Percentiles rank a stretch among this genome's conserved stretches.
These are phyloP conservation scores for Monoraphidium neglectum DNA, from an alignment of 139 green algal genomes.

Conservation along the genomic window DNA sequence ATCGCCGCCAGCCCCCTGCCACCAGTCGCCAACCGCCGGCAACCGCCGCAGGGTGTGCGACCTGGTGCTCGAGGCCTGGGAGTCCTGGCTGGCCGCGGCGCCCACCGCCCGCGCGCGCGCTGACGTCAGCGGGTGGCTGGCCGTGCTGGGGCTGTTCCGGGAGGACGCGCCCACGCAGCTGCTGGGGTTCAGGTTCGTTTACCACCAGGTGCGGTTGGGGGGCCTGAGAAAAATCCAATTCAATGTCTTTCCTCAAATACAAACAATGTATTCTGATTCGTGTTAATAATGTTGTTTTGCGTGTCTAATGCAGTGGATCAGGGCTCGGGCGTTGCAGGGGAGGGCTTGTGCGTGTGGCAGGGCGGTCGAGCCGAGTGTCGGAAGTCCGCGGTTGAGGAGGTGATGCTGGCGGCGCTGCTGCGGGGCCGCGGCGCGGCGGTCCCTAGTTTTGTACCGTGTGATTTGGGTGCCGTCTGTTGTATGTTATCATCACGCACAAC, in stretches of 20 bases:
- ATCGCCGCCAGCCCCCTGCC: background rate
- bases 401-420: too few relatives aligned
- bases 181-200: conserved; percentile 69
- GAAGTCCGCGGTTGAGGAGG: too few relatives aligned
- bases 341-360: too few relatives aligned
- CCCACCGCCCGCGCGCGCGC: conserved; percentile 12
- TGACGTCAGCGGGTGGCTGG: conserved; percentile 10
- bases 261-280: background rate
- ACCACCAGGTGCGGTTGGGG: conserved; percentile 36
- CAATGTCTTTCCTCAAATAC: too few relatives aligned
- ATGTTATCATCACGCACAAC: too few relatives aligned
- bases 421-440: too few relatives aligned
- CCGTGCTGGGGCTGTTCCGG: conserved; percentile 34
- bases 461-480: too few relatives aligned
- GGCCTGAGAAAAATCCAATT: background rate
- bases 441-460: too few relatives aligned
- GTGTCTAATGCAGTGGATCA: too few relatives aligned
- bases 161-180: conserved; percentile 30
- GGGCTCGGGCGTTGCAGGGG: too few relatives aligned
- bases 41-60: conserved; percentile 50
- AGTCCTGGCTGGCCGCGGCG: conserved; percentile 39
- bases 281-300: too few relatives aligned
- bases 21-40: background rate
- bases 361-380: too few relatives aligned
- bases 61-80: conserved; percentile 73